Conservation (phyloP, 108 stramenopile genomes). For the Schizochytrium sp. region DNA sequence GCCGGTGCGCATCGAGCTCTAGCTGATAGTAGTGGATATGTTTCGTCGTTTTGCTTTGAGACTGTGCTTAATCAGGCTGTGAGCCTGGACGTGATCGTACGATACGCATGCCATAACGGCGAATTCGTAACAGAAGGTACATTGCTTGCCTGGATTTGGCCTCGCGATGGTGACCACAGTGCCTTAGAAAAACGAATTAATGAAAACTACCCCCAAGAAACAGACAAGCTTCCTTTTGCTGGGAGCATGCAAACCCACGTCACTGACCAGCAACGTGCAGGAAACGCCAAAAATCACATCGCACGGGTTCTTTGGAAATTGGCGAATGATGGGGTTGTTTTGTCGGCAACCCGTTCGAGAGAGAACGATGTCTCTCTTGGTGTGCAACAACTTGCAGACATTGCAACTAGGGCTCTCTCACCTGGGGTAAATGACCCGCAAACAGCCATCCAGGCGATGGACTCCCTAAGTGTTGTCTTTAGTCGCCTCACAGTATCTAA, state of each 20-base stretch:
- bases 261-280: background rate
- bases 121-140: slow-evolving; percentile 49
- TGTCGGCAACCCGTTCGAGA: background rate
- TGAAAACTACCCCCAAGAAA: background rate
- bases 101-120: slow-evolving; percentile 38
- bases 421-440: slow-evolving; percentile 50
- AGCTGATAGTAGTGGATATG: slow-evolving; percentile 6
- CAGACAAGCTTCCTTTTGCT: background rate
- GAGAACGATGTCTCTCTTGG: slow-evolving; percentile 14
- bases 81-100: background rate
- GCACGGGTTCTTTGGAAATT: slow-evolving; percentile 16
- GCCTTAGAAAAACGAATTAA: background rate
- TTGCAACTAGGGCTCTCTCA: slow-evolving; percentile 24
- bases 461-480: slow-evolving; percentile 40
- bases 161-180: background rate
- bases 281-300: slow-evolving; percentile 11
- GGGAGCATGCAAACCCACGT: slow-evolving; percentile 11
- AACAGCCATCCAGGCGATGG: slow-evolving; percentile 31
- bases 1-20: background rate
- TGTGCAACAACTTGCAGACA: slow-evolving; percentile 18
- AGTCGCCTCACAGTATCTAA: background rate
- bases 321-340: background rate
- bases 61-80: background rate
- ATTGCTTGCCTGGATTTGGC: slow-evolving; percentile 36
- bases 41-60: background rate